Base-by-base conservation (phyloP, 345 rosid genomes). In the Euclidium syriacum region DNA sequence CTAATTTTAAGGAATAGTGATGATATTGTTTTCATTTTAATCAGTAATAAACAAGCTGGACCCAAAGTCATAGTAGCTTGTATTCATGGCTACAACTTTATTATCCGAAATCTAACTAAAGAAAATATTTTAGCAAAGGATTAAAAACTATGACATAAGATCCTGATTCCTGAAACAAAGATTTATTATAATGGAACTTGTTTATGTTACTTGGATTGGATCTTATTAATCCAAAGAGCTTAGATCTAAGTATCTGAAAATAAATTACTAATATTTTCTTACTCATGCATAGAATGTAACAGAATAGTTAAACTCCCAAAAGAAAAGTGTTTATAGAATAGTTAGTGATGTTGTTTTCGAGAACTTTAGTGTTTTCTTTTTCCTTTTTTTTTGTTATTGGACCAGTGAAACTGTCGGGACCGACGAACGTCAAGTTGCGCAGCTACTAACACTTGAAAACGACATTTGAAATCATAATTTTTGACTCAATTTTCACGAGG, bases 381-480 rank as follows among this genome's bases (percentile, higher is more conserved):
- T n/a, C 40, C 32, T 5, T 30, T 50, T 63, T 40, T 29, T 29
- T 29, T n/a, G n/a, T 40, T 53, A 60, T 11, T 34, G 15, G 40
- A 41, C 72, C 35, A 44, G 62, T 33, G 22, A 69, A 42, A 52
- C 15, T 61, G 40, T 36, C 35, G n/a, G n/a, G n/a, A 62, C 68
- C 68, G 73, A 69, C 67, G 73, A 51, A n/a, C 41, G 46, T 41
- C 66, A 69, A 69, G 73, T 69, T 69, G 68, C 2, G 66, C 24
- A 49, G 36, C 18, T 29, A 43, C 39, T n/a, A 59, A 34, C 30
- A 41, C 20, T 43, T 24, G 62, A 61, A 47, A 43, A 43, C 48
- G 67, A 69, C 73, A 4, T 52, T 61, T 25, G 14, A 25, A 51
- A 14, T 9, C 10, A 35, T 32, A 8, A 11, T 1, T 59, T 33